Evolutionary conservation across 768 basidiomycete species (phyloP), one percentile per base, ranked within the genome.

Genomic region (Psilocybe sp.): DNA sequence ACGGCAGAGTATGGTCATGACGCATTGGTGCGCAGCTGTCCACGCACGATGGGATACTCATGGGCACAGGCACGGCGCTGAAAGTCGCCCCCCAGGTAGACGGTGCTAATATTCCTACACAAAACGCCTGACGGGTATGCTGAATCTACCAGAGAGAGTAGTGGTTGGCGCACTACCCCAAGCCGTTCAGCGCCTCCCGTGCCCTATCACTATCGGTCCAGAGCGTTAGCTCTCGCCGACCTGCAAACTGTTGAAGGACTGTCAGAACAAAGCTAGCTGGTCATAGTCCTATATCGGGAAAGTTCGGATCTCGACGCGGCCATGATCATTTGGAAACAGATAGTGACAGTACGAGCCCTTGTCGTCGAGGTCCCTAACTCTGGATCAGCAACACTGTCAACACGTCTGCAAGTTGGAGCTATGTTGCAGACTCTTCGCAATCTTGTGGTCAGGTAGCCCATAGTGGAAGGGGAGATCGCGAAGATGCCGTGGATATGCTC

Each of bases 11-110:
- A 87, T 95, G 85, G 55, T 80, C 37, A 92, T 99, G 87, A 98
- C 96, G 10, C 96, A 98, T 66, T 89, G 90, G 94, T 92, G 60
- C 54, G 78, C 56, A 40, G 50, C 23, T 14, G 16, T 19, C 14
- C 37, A 81, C 92, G 78, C 96, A 98, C 68, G 92, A 97, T 60
- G 93, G 80, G 8, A 98, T 99, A 52, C 70, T 99, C 13, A 76
- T 99, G 39, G 96, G 96, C 2, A 81, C 94, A 34, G 90, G 89
- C 7, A 98, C 96, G 0, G 84, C 91, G 16, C 68, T 92, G 40
- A 91, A 92, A 52, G 96, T 98, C 60, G 78, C 98, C 64, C 96
- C 96, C 3, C 89, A 97, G 61, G 75, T 99, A n/a, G 96, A 95
- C 58, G 83, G 95, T 91, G 58, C 56, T 18, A 16, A 15, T 9